Evolutionary conservation across 441 rosid species (phyloP).

Genomic region (Adansonia grandidieri): DNA sequence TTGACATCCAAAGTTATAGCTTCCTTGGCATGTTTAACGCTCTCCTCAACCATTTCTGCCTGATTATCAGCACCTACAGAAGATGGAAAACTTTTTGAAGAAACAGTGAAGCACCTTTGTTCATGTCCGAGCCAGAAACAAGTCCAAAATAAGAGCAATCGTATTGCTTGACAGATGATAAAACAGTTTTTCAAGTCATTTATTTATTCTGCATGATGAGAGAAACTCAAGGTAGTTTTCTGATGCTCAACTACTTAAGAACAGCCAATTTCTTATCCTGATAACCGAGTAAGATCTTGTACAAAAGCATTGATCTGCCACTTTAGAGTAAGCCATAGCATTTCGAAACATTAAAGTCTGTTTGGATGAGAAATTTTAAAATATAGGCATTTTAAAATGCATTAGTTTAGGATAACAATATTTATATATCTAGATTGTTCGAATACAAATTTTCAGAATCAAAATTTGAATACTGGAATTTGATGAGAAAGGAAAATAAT

Average conservation of each 20-base stretch:
- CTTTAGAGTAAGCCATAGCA: not conserved
- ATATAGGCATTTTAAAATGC: not conserved
- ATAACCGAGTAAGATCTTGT: not conserved
- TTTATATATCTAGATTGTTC: not conserved
- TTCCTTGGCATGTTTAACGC: slow-evolving; percentile 75
- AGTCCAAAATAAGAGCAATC: not conserved
- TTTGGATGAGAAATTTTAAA: not conserved
- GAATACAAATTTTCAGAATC: not conserved
- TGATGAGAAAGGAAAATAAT: not conserved
- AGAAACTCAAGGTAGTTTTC: not conserved
- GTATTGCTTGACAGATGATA: slow-evolving; percentile 1
- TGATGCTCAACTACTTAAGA: not conserved
- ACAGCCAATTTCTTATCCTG: not conserved
- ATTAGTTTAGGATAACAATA: not conserved
- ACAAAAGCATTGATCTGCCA: not conserved
- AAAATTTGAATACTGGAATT: not conserved
- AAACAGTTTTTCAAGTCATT: not conserved
- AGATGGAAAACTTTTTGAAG: slow-evolving; percentile 19
- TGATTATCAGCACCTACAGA: slow-evolving; percentile 60
- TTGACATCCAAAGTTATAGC: slow-evolving; percentile 77
- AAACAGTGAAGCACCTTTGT: slow-evolving; percentile 7
- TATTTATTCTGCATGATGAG: not conserved
- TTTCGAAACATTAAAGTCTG: not conserved
- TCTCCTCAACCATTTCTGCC: slow-evolving; percentile 60
- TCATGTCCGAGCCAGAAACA: slow-evolving; percentile 19